A percentile compares a stretch with the other conserved stretches of the same genome.
phyloP scores from a whole-genome alignment of 768 basidiomycete genomes.

The Paxillus involutus region DNA sequence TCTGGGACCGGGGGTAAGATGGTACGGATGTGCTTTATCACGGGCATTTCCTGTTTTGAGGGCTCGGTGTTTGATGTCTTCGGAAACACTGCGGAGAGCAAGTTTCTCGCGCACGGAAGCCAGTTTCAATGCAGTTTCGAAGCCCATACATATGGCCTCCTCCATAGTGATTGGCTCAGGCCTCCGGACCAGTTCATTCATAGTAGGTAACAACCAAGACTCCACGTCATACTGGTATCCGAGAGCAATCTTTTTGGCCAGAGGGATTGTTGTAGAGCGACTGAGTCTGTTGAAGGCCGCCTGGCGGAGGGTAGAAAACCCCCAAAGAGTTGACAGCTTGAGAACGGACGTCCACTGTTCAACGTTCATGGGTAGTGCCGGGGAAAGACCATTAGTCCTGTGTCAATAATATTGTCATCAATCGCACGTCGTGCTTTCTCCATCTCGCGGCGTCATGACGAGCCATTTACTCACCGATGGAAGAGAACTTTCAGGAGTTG shows the following conservation, averaged over 20 bases:
- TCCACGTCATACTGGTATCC: constrained; percentile 28
- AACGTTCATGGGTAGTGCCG: constrained; percentile 1
- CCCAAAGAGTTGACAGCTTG: constrained; percentile 38
- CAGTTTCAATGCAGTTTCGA: constrained; percentile 11
- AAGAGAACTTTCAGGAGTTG: constrained; percentile 13
- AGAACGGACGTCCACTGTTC: constrained; percentile 38
- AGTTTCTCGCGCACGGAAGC: constrained; percentile 11
- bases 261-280: constrained; percentile 6
- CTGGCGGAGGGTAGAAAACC: constrained; percentile 29
- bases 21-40: too few relatives aligned
- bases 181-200: constrained; percentile 28
- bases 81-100: background rate
- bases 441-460: background rate
- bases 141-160: constrained; percentile 31
- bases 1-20: background rate
- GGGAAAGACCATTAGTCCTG: constrained; percentile 15
- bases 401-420: background rate
- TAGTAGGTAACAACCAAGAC: constrained; percentile 37
- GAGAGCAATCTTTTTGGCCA: constrained; percentile 35
- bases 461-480: constrained; percentile 4
- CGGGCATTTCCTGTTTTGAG: too few relatives aligned
- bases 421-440: background rate
- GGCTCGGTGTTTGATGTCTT: background rate
- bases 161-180: constrained; percentile 7
- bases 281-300: constrained; percentile 23